Conservation (phyloP, 805 yeast genomes). For the Isabelozyma rhagii region DNA sequence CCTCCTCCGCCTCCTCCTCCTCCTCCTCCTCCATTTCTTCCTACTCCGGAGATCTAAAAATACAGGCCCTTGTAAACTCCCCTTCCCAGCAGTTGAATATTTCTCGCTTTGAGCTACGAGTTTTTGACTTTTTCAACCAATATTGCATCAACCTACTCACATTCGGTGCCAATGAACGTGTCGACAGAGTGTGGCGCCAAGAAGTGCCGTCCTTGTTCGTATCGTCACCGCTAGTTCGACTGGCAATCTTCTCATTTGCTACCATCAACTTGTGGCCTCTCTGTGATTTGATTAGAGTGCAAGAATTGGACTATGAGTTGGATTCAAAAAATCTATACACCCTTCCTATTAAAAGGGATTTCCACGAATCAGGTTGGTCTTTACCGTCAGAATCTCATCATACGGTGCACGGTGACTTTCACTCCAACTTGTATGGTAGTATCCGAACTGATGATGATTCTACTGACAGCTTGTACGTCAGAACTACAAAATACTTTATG, state of each 20-base stretch:
- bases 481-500: slow-evolving; percentile 19
- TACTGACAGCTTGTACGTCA: slow-evolving; percentile 9
- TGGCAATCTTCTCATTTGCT: slow-evolving; percentile 20
- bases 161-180: slow-evolving; percentile 15
- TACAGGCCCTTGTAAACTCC: not conserved
- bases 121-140: slow-evolving; percentile 24
- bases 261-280: slow-evolving; percentile 23
- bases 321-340: not conserved
- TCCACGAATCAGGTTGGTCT: not conserved
- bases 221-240: slow-evolving; percentile 21
- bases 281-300: slow-evolving; percentile 10
- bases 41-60: not conserved
- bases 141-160: slow-evolving; percentile 25
- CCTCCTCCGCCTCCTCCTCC: not conserved
- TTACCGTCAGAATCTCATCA: not conserved
- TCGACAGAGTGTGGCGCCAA: slow-evolving; percentile 21
- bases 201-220: slow-evolving; percentile 24
- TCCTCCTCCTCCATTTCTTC: not conserved
- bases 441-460: not conserved
- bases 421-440: not conserved
- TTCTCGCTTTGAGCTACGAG: slow-evolving; percentile 20
- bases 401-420: not conserved
- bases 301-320: slow-evolving; percentile 1
- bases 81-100: slow-evolving; percentile 6
- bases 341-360: not conserved